Conservation (phyloP, 305 asterid species). For the Nicotiana rustica region DNA sequence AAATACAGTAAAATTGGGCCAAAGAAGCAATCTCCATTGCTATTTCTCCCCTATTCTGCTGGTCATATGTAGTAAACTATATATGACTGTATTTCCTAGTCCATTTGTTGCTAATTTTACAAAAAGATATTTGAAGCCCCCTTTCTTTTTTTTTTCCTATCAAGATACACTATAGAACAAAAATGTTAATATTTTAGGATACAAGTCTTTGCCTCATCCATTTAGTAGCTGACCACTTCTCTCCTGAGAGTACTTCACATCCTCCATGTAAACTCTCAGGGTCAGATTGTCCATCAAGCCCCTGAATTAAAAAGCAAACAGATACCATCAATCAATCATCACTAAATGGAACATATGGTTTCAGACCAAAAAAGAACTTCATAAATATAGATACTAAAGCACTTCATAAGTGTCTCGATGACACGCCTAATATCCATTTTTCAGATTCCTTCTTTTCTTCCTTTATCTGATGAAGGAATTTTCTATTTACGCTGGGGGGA, state of each 20-base stretch:
- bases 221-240: slow-evolving; percentile 95
- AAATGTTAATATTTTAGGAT: slow-evolving; percentile 32
- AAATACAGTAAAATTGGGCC: too few relatives aligned
- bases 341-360: slow-evolving; percentile 11
- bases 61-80: background rate
- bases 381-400: background rate
- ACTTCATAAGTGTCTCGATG: background rate
- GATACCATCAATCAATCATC: background rate
- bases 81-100: background rate
- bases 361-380: background rate
- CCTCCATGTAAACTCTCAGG: slow-evolving; percentile 82
- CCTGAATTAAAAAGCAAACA: slow-evolving; percentile 50
- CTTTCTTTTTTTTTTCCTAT: background rate
- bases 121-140: background rate
- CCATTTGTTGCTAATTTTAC: slow-evolving; percentile 30
- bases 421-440: background rate
- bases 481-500: too few relatives aligned
- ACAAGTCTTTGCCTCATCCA: slow-evolving; percentile 81
- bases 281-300: slow-evolving; percentile 79
- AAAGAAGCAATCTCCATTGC: too few relatives aligned
- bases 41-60: too few relatives aligned
- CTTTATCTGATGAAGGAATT: background rate
- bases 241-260: slow-evolving; percentile 78
- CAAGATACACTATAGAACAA: slow-evolving; percentile 12
- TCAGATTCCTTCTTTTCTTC: background rate